Evolutionary conservation across 1,284 basidiomycete genomes (phyloP), one percentile per base, ranked within the genome.

Genomic region (Papiliotrema nemorosa): DNA sequence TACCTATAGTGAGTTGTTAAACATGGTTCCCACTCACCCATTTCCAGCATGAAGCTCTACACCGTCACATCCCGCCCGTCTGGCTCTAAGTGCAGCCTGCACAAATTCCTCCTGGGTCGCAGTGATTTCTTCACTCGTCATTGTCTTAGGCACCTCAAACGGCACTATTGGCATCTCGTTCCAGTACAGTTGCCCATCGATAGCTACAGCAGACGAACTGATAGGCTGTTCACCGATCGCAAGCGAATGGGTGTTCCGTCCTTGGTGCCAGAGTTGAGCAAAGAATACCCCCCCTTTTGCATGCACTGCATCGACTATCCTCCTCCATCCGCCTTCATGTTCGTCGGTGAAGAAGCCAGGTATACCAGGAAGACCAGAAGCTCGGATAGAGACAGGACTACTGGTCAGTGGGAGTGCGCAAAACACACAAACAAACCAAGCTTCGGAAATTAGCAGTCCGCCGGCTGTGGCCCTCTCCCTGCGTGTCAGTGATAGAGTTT

Each of bases 61-160:
- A 4, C 69, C 71, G 48, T 73, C 71, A 49, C 62, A 69, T 4
- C 71, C 71, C 7, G 60, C 61, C 38, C 49, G 41, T 5, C 47
- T 50, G 3, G 62, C 59, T 1, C 42, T 51, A n/a, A 29, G 27
- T 2, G 67, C 67, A 9, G 60, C 55, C 2, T 41, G 41, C 2
- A 59, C 63, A 47, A 54, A 63, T 21, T 67, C 59, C 14, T 52
- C 52, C 20, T 57, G 53, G 3, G 58, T 60, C 14, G 44, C 27
- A 43, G 41, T 16, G 24, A 65, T 64, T 37, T 63, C 64, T 33
- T 59, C 55, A n/a, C 41, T 16, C 1, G 54, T 53, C 63, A 65
- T 66, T n/a, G 45, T 47, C 34, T 53, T 52, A 0, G 70, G 65
- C 21, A 44, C 50, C 35, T 64, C 63, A 33, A 58, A 65, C 4